phyloP scores from a whole-genome alignment of 441 rosid genomes.

The Daphne laureola region DNA sequence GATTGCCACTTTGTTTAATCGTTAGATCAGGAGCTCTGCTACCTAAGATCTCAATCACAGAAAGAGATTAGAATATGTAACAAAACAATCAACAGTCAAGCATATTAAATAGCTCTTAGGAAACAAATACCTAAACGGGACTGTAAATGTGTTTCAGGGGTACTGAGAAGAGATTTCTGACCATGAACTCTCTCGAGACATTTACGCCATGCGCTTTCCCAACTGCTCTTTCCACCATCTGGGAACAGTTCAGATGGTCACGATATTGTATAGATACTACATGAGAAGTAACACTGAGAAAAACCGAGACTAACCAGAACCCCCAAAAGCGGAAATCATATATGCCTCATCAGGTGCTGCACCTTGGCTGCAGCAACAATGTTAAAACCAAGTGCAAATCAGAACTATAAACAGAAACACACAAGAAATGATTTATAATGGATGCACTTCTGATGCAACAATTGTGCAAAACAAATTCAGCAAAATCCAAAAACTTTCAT shows the following conservation, averaged over 20 bases:
- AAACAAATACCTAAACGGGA: slow-evolving; percentile 52
- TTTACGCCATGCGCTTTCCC: slow-evolving; percentile 86
- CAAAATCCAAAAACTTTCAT: too few species aligned
- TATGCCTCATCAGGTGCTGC: slow-evolving; percentile 88
- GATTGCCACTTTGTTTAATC: slow-evolving; percentile 38
- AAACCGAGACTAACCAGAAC: slow-evolving; percentile 52
- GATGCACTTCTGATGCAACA: too few species aligned
- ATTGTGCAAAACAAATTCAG: too few species aligned
- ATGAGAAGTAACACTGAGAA: slow-evolving; percentile 7
- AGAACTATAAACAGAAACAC: background rate
- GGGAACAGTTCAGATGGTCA: slow-evolving; percentile 20
- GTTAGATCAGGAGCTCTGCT: slow-evolving; percentile 45
- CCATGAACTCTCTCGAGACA: slow-evolving; percentile 56
- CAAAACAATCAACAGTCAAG: slow-evolving; percentile 5
- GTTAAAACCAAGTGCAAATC: slow-evolving; percentile 13
- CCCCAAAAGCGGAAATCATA: slow-evolving; percentile 98
- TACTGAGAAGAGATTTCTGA: slow-evolving; percentile 40
- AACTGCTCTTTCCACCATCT: slow-evolving; percentile 81
- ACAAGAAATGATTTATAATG: background rate
- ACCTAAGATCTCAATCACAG: slow-evolving; percentile 26
- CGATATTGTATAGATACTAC: slow-evolving; percentile 6
- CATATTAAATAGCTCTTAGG: slow-evolving; percentile 7
- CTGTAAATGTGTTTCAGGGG: slow-evolving; percentile 65
- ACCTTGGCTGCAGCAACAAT: slow-evolving; percentile 68
- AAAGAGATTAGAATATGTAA: slow-evolving; percentile 11